Percentiles rank a stretch among this genome's conserved stretches.
Evolutionary conservation across 2,329 filamentous ascomycete genomes (phyloP).

Genomic region (Colletotrichum graminicola): DNA sequence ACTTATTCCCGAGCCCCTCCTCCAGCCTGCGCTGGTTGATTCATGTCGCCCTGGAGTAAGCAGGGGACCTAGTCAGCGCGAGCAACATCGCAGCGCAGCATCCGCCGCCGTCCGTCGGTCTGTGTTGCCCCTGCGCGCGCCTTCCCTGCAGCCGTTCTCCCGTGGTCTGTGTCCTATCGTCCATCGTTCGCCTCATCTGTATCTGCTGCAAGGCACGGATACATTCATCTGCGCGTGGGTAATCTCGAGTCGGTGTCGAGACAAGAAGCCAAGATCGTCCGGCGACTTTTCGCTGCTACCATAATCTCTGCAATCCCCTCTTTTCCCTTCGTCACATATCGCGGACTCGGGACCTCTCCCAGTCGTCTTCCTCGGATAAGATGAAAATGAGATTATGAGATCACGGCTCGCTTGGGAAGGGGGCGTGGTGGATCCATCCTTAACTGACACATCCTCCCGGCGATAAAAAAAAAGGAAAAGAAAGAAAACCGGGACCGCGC

Average conservation of each 20-base stretch:
- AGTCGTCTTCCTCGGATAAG: conserved; percentile 13
- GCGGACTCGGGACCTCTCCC: conserved; percentile 21
- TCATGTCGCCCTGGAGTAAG: conserved; percentile 25
- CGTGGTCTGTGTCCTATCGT: conserved; percentile 41
- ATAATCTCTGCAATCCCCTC: conserved; percentile 26
- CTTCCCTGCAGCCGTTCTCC: conserved; percentile 42
- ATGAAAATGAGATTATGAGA: conserved; percentile 39
- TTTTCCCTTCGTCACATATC: conserved; percentile 33
- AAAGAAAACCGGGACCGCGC: conserved; percentile 18
- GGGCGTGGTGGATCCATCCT: conserved; percentile 44
- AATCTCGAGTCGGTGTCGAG: conserved; percentile 15
- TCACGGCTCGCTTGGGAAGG: conserved; percentile 39
- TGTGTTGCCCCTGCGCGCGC: conserved; percentile 41
- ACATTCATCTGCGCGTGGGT: conserved; percentile 14
- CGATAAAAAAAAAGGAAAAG: background rate
- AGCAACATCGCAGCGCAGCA: conserved; percentile 40
- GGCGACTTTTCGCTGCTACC: conserved; percentile 11
- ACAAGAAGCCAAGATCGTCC: conserved; percentile 32
- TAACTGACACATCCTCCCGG: conserved; percentile 30
- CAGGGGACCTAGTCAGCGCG: conserved; percentile 36
- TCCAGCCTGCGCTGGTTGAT: conserved; percentile 13
- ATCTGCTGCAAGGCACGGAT: conserved; percentile 39
- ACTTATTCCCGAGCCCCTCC: conserved; percentile 21
- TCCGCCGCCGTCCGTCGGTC: conserved; percentile 29
- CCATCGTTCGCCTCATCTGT: conserved; percentile 39